Conservation (phyloP, 345 rosid species). For the Clarkia xantiana region DNA sequence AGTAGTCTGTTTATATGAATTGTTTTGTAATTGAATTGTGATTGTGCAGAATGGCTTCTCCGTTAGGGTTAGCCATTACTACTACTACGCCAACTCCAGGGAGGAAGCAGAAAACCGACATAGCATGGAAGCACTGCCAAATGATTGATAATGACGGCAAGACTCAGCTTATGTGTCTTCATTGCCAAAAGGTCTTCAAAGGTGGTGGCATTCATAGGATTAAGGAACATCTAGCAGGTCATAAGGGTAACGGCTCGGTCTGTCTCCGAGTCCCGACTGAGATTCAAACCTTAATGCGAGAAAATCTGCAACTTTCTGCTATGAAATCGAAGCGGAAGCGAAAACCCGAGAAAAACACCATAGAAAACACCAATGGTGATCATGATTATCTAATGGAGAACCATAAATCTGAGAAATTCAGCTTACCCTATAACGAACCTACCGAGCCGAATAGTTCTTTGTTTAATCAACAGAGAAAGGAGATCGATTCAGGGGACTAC, state of each 20-base stretch:
- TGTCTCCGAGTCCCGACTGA: slow-evolving; percentile 58
- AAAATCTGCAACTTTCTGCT: slow-evolving; percentile 57
- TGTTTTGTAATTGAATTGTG: too few species aligned
- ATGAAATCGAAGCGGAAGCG: slow-evolving; percentile 57
- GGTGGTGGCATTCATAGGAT: slow-evolving; percentile 96
- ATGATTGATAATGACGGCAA: slow-evolving; percentile 62
- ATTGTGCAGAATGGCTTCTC: too few species aligned
- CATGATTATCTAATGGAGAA: too few species aligned
- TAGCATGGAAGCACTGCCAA: slow-evolving; percentile 89
- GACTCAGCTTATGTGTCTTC: slow-evolving; percentile 63
- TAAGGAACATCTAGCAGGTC: slow-evolving; percentile 88
- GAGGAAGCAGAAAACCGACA: slow-evolving; percentile 53
- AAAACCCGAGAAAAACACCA: slow-evolving; percentile 4
- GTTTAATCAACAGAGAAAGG: too few species aligned
- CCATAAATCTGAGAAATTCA: too few species aligned
- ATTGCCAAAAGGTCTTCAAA: slow-evolving; percentile 66
- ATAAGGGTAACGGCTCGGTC: slow-evolving; percentile 75
- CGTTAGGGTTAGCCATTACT: too few species aligned
- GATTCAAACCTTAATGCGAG: slow-evolving; percentile 44
- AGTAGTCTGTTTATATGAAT: too few species aligned
- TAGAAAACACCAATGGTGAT: too few species aligned
- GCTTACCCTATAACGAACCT: too few species aligned
- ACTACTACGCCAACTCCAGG: too few species aligned
- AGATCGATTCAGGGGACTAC: too few species aligned
- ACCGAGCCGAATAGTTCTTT: too few species aligned